A percentile compares a stretch with the other conserved stretches of the same genome.
Evolutionary conservation across 2,329 filamentous ascomycete species (phyloP).

Genomic region (Epicoccum nigrum): DNA sequence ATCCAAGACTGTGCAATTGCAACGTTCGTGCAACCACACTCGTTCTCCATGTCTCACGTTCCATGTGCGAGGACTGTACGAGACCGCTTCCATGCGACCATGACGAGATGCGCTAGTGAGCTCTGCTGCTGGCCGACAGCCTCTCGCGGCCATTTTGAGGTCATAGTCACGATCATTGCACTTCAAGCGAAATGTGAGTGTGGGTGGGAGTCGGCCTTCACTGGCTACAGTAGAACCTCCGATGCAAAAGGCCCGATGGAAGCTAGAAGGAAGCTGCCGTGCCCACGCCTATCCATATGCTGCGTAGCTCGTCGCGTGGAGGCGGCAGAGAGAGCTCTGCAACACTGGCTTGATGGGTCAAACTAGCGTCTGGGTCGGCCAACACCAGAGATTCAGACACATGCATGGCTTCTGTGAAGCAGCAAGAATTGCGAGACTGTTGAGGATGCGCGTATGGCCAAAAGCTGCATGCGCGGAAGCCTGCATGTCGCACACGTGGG

Average conservation of each 20-base stretch:
- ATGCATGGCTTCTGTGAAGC: constrained; percentile 6
- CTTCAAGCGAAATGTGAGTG: not conserved
- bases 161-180: not conserved
- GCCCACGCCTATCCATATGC: constrained; percentile 3
- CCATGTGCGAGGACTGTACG: constrained; percentile 8
- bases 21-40: constrained; percentile 15
- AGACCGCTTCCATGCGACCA: not conserved
- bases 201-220: not conserved
- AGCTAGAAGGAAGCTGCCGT: constrained; percentile 21
- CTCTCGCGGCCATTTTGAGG: not conserved
- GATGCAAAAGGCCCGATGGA: constrained; percentile 28
- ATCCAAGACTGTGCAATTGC: constrained; percentile 22
- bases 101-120: not conserved
- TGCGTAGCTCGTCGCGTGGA: constrained; percentile 45
- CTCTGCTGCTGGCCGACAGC: not conserved
- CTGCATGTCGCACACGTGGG: constrained; percentile 17
- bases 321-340: constrained; percentile 36
- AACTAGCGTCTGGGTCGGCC: constrained; percentile 12
- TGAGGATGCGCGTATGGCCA: not conserved
- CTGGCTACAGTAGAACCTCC: constrained; percentile 6
- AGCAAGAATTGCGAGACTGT: constrained; percentile 7
- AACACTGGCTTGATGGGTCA: constrained; percentile 31
- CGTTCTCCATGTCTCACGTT: constrained; percentile 21
- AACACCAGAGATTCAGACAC: constrained; percentile 3
- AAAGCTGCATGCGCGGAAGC: not conserved